Conservation (phyloP, 805 yeast species). For the Tetrapisispora pingtungensis region DNA sequence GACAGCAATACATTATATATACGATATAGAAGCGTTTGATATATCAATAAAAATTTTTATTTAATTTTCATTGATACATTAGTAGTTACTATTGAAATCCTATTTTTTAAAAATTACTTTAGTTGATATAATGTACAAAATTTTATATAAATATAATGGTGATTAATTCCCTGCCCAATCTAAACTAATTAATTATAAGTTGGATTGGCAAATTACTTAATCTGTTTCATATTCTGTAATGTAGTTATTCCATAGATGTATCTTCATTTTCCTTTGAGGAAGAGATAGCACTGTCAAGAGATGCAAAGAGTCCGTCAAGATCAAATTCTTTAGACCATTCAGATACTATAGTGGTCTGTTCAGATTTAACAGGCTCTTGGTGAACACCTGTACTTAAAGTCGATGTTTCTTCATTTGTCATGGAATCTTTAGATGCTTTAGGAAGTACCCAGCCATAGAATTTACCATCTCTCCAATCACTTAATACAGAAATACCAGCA, state of each 20-base stretch:
- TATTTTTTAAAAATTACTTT: not conserved
- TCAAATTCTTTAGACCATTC: slow-evolving; percentile 94
- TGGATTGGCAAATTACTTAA: no score
- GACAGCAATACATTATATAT: no score
- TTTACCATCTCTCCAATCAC: slow-evolving; percentile 96
- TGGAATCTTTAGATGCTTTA: slow-evolving; percentile 37
- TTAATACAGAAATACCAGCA: slow-evolving; percentile 74
- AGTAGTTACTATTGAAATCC: no score
- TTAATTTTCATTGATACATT: no score
- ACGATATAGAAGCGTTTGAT: no score
- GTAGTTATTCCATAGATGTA: slow-evolving; percentile 6
- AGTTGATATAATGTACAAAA: not conserved
- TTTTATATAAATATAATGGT: no score
- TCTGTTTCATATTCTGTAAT: no score
- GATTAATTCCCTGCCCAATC: no score
- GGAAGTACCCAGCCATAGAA: slow-evolving; percentile 86
- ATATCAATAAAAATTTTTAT: no score
- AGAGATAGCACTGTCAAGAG: slow-evolving; percentile 29
- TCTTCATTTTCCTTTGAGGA: slow-evolving; percentile 18
- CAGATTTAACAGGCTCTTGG: slow-evolving; percentile 37
- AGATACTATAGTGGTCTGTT: slow-evolving; percentile 69
- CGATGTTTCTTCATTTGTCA: slow-evolving; percentile 22
- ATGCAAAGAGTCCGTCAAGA: slow-evolving; percentile 64
- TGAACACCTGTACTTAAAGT: slow-evolving; percentile 28
- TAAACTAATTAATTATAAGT: no score